A percentile compares a stretch with the other conserved stretches of the same genome.
Evolutionary conservation across 192 early-diverging fungal species (phyloP).

Genomic region (Glomus cerebriforme): DNA sequence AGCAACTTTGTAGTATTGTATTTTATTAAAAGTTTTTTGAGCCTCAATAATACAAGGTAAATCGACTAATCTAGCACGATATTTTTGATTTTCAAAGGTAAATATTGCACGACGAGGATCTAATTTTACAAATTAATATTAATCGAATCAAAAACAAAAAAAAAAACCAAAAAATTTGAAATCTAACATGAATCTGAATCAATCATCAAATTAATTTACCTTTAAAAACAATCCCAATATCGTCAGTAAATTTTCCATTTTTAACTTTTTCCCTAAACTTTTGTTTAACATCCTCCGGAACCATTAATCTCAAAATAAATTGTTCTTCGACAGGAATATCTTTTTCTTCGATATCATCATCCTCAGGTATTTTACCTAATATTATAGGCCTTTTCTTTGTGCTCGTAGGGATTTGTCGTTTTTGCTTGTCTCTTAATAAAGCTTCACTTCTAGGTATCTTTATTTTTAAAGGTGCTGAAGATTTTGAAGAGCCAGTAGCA

Average conservation of each 20-base stretch:
- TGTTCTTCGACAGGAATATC: slow-evolving; percentile 83
- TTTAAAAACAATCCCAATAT: slow-evolving; percentile 40
- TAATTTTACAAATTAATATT: slow-evolving; percentile 15
- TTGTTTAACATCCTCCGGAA: slow-evolving; percentile 56
- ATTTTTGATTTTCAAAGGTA: slow-evolving; percentile 51
- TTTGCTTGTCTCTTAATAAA: not conserved
- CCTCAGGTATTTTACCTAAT: slow-evolving; percentile 3
- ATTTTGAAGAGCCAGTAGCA: not conserved
- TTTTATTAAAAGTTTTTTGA: slow-evolving; percentile 83
- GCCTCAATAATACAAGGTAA: slow-evolving; percentile 85
- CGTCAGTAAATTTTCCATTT: not conserved
- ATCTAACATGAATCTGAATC: no score
- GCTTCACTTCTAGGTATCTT: not conserved
- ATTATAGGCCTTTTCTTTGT: not conserved
- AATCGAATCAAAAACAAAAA: not conserved
- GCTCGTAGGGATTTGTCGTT: no score
- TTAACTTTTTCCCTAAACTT: slow-evolving; percentile 41
- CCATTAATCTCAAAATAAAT: slow-evolving; percentile 69
- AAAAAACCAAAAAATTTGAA: no score
- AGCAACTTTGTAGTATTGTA: slow-evolving; percentile 83
- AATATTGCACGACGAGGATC: slow-evolving; percentile 65
- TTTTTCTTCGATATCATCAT: slow-evolving; percentile 59
- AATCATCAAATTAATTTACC: slow-evolving; percentile 18
- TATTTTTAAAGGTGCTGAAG: not conserved
- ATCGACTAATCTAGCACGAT: slow-evolving; percentile 74